These are phyloP conservation scores for Clavariopsis aquatica DNA, from an alignment of 495 filamentous ascomycete genomes.

Conservation along the genomic window DNA sequence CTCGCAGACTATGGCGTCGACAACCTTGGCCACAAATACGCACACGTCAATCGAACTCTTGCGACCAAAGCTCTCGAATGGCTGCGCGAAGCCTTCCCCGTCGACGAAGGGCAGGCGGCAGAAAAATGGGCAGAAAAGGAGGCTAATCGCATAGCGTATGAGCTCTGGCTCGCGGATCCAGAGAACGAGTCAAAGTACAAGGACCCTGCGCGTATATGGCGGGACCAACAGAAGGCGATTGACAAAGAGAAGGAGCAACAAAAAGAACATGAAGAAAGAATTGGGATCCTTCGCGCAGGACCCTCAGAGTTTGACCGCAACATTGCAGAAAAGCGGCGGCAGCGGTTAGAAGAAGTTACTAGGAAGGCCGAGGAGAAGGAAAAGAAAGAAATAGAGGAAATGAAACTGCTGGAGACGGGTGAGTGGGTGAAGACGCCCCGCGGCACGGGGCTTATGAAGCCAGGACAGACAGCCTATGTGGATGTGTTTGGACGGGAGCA, in stretches of 20 bases:
- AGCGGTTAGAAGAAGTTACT: conserved; percentile 26
- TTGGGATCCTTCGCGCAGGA: conserved; percentile 39
- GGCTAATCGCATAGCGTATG: conserved; percentile 37
- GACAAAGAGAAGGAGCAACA: conserved; percentile 44
- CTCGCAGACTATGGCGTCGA: conserved; percentile 56
- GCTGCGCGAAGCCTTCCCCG: conserved; percentile 64
- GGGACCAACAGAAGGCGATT: conserved; percentile 19
- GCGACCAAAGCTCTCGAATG: conserved; percentile 61
- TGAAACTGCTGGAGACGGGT: conserved; percentile 46
- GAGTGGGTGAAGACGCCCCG: conserved; percentile 51
- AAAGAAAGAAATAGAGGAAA: conserved; percentile 48
- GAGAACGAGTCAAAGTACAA: conserved; percentile 50
- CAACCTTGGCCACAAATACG: conserved; percentile 36
- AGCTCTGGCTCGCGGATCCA: conserved; percentile 40
- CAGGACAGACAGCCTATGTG: conserved; percentile 47
- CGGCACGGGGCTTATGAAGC: conserved; percentile 45
- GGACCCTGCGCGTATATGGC: conserved; percentile 23
- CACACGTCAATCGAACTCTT: conserved; percentile 34
- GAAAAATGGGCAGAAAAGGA: conserved; percentile 64
- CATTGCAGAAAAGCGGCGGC: conserved; percentile 26
- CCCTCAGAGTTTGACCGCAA: conserved; percentile 35
- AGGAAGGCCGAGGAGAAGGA: conserved; percentile 55
- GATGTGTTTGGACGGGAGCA: conserved; percentile 33
- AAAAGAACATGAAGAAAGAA: conserved; percentile 43
- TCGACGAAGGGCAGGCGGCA: conserved; percentile 74